Evolutionary conservation across 345 rosid species (phyloP), one percentile per base, ranked within the genome.

Genomic region (Gossypium anomalum): DNA sequence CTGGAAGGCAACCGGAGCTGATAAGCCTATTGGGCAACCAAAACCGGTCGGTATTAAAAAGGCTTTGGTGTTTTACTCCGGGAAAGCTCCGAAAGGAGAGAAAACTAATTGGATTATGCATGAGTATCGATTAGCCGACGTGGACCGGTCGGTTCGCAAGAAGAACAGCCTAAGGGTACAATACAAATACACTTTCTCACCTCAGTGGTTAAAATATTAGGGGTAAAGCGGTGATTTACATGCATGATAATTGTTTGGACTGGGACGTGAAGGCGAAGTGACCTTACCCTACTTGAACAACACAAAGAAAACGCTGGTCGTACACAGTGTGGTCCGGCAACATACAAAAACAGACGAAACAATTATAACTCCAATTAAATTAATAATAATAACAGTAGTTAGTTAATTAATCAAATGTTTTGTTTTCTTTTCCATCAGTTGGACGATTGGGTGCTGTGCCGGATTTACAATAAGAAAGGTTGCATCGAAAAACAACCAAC

Each of bases 71-170:
- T 95, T 95, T 76, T 95, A 95, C 78, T 81, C 98, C 0, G 99
- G 99, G 2, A 92, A 89, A 79, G 97, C 99, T 0, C 99, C 97
- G 0, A 86, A 76, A 67, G 98, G 99, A n/a, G 96, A 92, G 75
- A 95, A 95, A 79, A 91, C 98, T 27, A 95, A 95, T 75, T 95
- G 99, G 99, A 95, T 95, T 71, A 95, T 95, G 99, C 99, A 95
- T 75, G 99, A 95, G 75, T 95, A 95, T 79, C 89, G 99, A n/a
- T 80, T 95, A 4, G 99, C 99, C 7, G 93, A 88, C 20, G 98
- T 95, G 0, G 99, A 95, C 77, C 92, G 99, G 1, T 84, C 99
- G 34, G 85, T 82, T 75, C 89, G 96, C 41, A 92, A 88, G 86
- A 90, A 90, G 80, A 92, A 91, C 80, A 91, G 96, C 80, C 52